Conservation (phyloP, 1,284 basidiomycete species). For the Papiliotrema laurentii region DNA sequence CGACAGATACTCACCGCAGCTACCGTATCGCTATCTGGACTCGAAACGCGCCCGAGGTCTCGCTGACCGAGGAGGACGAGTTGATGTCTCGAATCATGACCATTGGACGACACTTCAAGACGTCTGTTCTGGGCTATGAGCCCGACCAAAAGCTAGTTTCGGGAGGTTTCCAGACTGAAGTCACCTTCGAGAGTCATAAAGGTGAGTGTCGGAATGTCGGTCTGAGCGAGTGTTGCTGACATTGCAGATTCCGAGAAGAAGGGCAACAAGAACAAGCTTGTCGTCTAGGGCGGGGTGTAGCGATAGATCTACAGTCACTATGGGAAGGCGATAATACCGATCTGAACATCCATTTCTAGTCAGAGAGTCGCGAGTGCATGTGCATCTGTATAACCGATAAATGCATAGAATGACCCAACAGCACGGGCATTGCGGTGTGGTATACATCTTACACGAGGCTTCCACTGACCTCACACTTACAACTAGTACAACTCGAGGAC, state of each 20-base stretch:
- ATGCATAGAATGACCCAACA: too few relatives aligned
- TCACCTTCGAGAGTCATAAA: constrained; percentile 80
- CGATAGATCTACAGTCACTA: too few relatives aligned
- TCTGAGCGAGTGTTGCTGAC: background rate
- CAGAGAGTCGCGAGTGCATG: too few relatives aligned
- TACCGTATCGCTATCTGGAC: constrained; percentile 8
- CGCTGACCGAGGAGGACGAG: constrained; percentile 31
- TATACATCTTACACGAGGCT: too few relatives aligned
- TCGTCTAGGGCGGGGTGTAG: constrained; percentile 53
- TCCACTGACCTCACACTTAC: too few relatives aligned
- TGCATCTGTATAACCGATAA: too few relatives aligned
- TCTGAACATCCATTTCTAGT: too few relatives aligned
- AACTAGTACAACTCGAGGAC: too few relatives aligned
- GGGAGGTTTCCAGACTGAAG: constrained; percentile 64
- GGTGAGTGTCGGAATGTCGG: background rate
- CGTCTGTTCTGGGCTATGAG: constrained; percentile 7
- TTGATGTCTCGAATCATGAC: constrained; percentile 64
- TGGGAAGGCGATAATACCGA: too few relatives aligned
- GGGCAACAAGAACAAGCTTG: constrained; percentile 76
- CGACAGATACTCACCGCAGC: constrained; percentile 77
- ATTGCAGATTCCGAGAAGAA: constrained; percentile 80
- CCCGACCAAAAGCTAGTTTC: constrained; percentile 7
- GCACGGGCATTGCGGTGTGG: too few relatives aligned
- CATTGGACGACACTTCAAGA: constrained; percentile 7
- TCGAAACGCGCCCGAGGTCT: constrained; percentile 1